A percentile compares a stretch with the other conserved stretches of the same genome.
These are phyloP conservation scores for Clarireedia paspali DNA, from an alignment of 2,329 filamentous ascomycete genomes.

Conservation along the genomic window DNA sequence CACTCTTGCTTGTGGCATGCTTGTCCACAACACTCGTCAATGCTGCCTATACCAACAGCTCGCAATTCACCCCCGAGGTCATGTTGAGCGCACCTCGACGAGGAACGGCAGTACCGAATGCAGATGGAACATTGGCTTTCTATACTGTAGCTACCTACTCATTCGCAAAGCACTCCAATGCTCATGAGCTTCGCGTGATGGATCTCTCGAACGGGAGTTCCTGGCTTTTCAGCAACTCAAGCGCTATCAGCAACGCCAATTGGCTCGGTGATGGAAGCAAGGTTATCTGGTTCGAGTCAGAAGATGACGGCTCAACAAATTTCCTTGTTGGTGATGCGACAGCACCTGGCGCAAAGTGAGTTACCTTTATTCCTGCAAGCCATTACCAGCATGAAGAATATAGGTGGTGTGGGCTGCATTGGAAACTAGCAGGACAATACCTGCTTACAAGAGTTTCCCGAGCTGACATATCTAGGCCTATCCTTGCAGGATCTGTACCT, in stretches of 20 bases:
- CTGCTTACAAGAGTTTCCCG: not conserved
- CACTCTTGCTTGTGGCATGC: not conserved
- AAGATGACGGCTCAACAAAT: slow-evolving; percentile 22
- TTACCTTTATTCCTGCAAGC: not conserved
- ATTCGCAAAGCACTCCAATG: slow-evolving; percentile 62
- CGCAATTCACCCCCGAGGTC: slow-evolving; percentile 60
- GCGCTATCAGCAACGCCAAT: slow-evolving; percentile 17
- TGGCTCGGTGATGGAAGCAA: slow-evolving; percentile 21
- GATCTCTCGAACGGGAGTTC: slow-evolving; percentile 42
- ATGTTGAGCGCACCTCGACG: slow-evolving; percentile 68
- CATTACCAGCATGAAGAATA: not conserved
- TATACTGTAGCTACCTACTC: slow-evolving; percentile 71
- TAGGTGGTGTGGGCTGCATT: not conserved
- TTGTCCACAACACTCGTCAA: slow-evolving; percentile 4
- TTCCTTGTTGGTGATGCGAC: slow-evolving; percentile 20
- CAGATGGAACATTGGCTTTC: slow-evolving; percentile 54
- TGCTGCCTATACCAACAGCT: slow-evolving; percentile 9
- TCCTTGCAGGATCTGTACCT: slow-evolving; percentile 17
- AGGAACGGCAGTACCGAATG: slow-evolving; percentile 59
- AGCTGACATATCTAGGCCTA: slow-evolving; percentile 11
- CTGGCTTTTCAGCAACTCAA: slow-evolving; percentile 20
- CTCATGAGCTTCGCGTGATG: slow-evolving; percentile 46
- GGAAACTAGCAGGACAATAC: no score
- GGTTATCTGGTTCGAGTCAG: slow-evolving; percentile 18
- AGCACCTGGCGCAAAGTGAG: slow-evolving; percentile 17